Percentiles rank a stretch among this genome's conserved stretches.
Evolutionary conservation across 2,329 filamentous ascomycete genomes (phyloP).

Genomic region (Xylariales sp.): DNA sequence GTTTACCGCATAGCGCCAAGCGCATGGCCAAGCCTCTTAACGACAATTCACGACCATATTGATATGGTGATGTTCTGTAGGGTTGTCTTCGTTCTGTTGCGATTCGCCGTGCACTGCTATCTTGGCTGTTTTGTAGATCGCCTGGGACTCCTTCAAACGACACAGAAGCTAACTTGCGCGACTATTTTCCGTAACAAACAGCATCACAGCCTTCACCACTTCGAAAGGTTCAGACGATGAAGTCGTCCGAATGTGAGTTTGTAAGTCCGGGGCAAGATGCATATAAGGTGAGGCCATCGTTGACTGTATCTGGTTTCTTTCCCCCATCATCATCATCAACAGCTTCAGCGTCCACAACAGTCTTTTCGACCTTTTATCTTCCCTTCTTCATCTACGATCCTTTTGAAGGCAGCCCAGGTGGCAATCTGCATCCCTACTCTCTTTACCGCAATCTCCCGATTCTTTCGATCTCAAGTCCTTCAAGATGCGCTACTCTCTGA

Average conservation of each 20-base stretch:
- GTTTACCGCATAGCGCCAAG: constrained; percentile 1
- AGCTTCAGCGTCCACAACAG: constrained; percentile 8
- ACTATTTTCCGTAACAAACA: neutral
- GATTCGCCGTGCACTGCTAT: constrained; percentile 5
- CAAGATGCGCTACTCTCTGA: constrained; percentile 25
- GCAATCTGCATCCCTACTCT: constrained; percentile 13
- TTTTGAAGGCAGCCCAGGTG: constrained; percentile 23
- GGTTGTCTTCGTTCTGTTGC: neutral
- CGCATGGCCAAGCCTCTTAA: constrained; percentile 2
- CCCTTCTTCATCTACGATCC: constrained; percentile 9
- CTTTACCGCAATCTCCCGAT: constrained; percentile 1
- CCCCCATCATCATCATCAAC: constrained; percentile 7
- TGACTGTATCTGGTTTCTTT: neutral
- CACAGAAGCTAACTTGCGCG: neutral
- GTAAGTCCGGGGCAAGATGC: no score
- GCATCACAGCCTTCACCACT: neutral
- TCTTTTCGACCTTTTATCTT: constrained; percentile 8
- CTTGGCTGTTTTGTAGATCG: constrained; percentile 9
- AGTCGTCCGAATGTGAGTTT: neutral
- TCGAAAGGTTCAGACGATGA: constrained; percentile 4
- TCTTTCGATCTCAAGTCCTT: constrained; percentile 6
- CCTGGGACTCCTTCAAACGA: constrained; percentile 4
- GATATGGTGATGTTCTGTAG: neutral
- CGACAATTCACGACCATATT: neutral
- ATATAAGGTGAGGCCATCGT: constrained; percentile 1